Percentiles rank a stretch among this genome's conserved stretches.
Evolutionary conservation across 2,329 filamentous ascomycete species (phyloP).

Genomic region (Macroventuria anomochaeta): DNA sequence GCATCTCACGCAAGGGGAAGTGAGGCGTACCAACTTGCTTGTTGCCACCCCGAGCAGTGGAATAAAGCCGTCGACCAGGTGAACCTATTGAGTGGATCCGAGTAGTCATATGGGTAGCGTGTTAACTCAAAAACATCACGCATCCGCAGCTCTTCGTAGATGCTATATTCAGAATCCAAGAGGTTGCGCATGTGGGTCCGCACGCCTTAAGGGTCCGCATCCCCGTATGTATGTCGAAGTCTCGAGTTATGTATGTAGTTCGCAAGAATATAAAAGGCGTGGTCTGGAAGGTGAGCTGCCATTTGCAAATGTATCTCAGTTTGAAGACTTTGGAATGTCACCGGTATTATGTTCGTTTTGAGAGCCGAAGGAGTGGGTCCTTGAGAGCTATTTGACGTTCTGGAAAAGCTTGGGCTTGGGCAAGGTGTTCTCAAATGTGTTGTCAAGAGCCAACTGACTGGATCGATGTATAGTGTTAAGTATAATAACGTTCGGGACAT

Average conservation of each 20-base stretch:
- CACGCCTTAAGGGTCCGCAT: not conserved
- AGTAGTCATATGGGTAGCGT: not conserved
- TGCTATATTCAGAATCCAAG: not conserved
- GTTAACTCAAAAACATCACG: not conserved
- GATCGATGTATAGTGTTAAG: not conserved
- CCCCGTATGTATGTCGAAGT: not conserved
- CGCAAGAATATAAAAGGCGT: not conserved
- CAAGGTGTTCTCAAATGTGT: not conserved
- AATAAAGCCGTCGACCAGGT: not conserved
- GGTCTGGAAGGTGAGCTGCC: not conserved
- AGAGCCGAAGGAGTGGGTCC: too few species aligned
- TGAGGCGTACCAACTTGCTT: not conserved
- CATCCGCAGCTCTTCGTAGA: not conserved
- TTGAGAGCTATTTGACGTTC: not conserved
- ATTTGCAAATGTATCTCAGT: slow-evolving; percentile 2
- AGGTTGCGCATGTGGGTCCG: not conserved
- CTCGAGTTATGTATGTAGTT: not conserved
- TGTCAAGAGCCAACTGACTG: not conserved
- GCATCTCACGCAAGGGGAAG: not conserved
- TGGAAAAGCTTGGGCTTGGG: not conserved
- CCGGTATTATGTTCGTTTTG: not conserved
- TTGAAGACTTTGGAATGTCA: not conserved
- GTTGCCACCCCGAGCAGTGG: not conserved
- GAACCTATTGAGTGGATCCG: not conserved
- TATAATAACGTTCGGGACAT: not conserved